Evolutionary conservation across 2,329 filamentous ascomycete genomes (phyloP).

Genomic region (Pseudogymnoascus sp.): DNA sequence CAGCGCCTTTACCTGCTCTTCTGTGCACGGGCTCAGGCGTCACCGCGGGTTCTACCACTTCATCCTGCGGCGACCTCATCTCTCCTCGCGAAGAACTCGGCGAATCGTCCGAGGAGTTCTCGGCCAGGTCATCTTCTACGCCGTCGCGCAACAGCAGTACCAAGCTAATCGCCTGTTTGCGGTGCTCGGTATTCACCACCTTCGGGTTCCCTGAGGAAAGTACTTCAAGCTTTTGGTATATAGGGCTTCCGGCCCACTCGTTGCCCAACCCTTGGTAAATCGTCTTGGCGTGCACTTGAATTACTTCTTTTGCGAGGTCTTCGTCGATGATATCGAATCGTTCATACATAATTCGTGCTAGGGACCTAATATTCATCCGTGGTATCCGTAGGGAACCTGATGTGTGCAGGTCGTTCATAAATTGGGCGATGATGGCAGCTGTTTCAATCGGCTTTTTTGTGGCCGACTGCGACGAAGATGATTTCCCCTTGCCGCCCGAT

Average conservation of each 20-base stretch:
- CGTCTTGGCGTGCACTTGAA: conserved; percentile 9
- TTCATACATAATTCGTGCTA: conserved; percentile 11
- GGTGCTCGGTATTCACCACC: neutral
- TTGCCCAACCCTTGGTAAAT: conserved; percentile 7
- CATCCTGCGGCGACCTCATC: neutral
- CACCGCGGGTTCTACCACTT: neutral
- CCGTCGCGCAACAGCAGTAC: neutral
- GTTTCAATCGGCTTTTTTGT: neutral
- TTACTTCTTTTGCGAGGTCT: conserved; percentile 9
- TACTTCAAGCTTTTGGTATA: conserved; percentile 8
- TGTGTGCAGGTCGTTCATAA: conserved; percentile 9
- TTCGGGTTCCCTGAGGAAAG: neutral
- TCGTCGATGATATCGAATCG: conserved; percentile 9
- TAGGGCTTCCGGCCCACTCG: conserved; percentile 10
- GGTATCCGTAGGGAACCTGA: neutral
- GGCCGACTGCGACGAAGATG: neutral
- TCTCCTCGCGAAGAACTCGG: neutral
- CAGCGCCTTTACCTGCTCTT: neutral
- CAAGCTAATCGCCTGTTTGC: neutral
- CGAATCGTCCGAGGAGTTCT: neutral
- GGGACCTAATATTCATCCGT: conserved; percentile 5
- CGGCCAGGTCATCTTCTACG: neutral
- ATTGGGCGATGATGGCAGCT: neutral
- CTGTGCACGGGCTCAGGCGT: neutral
- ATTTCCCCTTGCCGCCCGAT: neutral